A percentile compares a stretch with the other conserved stretches of the same genome.
These are phyloP conservation scores for Paecilomyces niveus DNA, from an alignment of 2,329 filamentous ascomycete species.

Conservation along the genomic window DNA sequence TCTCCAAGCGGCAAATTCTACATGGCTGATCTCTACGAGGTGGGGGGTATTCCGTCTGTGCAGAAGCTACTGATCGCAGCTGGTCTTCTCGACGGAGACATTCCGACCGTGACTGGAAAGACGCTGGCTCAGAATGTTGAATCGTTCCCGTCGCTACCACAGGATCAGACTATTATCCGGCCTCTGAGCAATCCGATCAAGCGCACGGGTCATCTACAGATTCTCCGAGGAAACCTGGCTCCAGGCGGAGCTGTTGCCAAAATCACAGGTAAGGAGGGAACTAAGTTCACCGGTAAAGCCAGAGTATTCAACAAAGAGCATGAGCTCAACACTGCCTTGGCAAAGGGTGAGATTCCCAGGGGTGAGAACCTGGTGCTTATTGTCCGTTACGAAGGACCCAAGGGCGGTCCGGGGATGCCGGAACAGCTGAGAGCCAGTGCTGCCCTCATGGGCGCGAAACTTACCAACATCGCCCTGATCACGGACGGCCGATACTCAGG, in stretches of 20 bases:
- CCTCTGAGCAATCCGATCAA: constrained; percentile 81
- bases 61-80: constrained; percentile 77
- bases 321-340: constrained; percentile 68
- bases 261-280: constrained; percentile 91
- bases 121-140: constrained; percentile 76
- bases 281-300: constrained; percentile 71
- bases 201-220: constrained; percentile 75
- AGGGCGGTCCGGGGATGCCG: constrained; percentile 91
- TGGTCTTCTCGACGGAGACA: constrained; percentile 66
- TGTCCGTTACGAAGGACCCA: constrained; percentile 89
- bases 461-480: constrained; percentile 82
- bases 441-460: constrained; percentile 84
- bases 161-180: constrained; percentile 75
- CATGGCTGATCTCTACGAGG: constrained; percentile 80
- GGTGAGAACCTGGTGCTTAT: constrained; percentile 81
- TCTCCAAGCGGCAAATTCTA: constrained; percentile 77
- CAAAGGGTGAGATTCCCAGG: constrained; percentile 60
- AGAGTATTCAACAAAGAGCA: constrained; percentile 82
- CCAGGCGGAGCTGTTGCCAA: constrained; percentile 88
- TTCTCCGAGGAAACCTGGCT: constrained; percentile 79
- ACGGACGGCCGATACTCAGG: constrained; percentile 89
- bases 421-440: constrained; percentile 85
- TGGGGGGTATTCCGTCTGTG: constrained; percentile 78
- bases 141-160: constrained; percentile 67
- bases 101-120: constrained; percentile 76